Evolutionary conservation across 2,329 filamentous ascomycete species (phyloP), one percentile per base, ranked within the genome.

Genomic region (Fonsecaea pedrosoi): DNA sequence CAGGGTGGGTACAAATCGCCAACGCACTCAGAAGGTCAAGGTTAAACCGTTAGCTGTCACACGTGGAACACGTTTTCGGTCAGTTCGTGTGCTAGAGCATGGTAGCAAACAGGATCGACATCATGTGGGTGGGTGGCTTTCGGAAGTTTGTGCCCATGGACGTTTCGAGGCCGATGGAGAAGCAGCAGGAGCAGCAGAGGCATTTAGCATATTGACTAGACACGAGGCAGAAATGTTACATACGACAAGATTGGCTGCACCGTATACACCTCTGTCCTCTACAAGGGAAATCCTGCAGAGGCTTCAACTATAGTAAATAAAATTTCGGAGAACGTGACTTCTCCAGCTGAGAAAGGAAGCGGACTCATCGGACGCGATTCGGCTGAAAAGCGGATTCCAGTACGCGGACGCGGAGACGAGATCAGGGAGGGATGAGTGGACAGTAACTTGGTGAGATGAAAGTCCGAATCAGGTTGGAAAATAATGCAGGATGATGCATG

Each of bases 361-460:
- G 5, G 45, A 25, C 45, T 50, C 18, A 8, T 25, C 18, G 45
- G 8, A 8, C 45, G 18, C 9, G 18, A 10, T 50, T 50, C 45
- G 45, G 45, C 45, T 50, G 45, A 25, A 25, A 3, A 30, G 45
- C 18, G 25, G 45, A 50, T 10, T 25, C 18, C 21, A n/a, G 45
- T 50, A 50, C 30, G 45, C 45, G 45, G 45, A 50, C 45, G 45
- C 45, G 45, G 18, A n/a, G 45, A 12, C 18, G 18, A 50, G 45
- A 50, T 50, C 25, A 50, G 45, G 21, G 21, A 5, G 45, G 21
- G 45, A 25, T 32, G 30, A 2, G 30, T 32, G 30, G 30, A 6
- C 4, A 6, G 30, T 32, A 4, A 32, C 2, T 32, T 32, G 30
- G 30, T 32, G 30, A 50, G 45, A 5, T 9, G 45, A 21, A 21